Base-by-base conservation (phyloP, 495 filamentous ascomycete genomes). In the Lineolata rhizophorae region DNA sequence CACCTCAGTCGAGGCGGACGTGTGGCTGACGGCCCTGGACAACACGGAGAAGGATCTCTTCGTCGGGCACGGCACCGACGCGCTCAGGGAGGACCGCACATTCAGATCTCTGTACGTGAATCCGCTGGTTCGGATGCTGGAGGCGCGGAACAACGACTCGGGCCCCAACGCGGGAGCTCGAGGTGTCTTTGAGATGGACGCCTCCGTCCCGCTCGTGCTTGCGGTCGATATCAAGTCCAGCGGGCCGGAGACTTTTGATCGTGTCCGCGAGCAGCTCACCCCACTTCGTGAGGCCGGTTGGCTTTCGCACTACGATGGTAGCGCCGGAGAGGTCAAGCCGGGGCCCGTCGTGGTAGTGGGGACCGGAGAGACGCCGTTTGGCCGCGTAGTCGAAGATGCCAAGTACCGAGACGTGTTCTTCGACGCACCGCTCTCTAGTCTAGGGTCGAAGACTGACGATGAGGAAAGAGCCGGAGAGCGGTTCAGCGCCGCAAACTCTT, bases 1-100 rank as follows among this genome's bases (percentile, higher is more conserved):
- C 39, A 64, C 65, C 14, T 62, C 65, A 2, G 68, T 81, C 13
- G 84, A 94, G 54, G 81, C 80, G 2, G 84, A 94, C 50, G 71
- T 94, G 14, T 94, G 80, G 81, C 62, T 81, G 13, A n/a, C n/a
- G n/a, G 39, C 38, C 25, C 30, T 32, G 22, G 19, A 44, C 12
- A 14, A n/a, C 6, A 70, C 71, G 36, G 64, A 76, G 27, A 57
- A 65, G 10, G 72, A 77, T 4, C 55, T 79, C 2, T 72, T 41
- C 20, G 46, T 54, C 14, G 53, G 53, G 13, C 53, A 56, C 38
- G 42, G 38, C 27, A 39, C 36, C 0, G 32, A 34, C 3, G 39
- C 49, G 4, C 33, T 56, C 16, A 43, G 45, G 6, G 25, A 12
- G 3, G 44, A 43, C 35, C 43, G 47, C 6, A 56, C 53, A 2